Conservation (phyloP, 306 rosid genomes). For the Crotalaria pallida region DNA sequence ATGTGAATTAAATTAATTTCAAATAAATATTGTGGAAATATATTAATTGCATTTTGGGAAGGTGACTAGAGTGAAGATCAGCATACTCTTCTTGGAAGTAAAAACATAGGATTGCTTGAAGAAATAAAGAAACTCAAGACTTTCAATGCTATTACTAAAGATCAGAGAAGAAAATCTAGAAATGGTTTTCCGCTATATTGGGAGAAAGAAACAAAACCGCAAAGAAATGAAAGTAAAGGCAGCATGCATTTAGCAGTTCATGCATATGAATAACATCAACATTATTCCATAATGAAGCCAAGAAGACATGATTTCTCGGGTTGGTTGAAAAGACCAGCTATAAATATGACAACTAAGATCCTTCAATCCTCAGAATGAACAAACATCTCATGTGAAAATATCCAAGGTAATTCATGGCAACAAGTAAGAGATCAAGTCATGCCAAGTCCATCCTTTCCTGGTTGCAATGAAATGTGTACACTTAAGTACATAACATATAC, state of each 20-base stretch:
- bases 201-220: background rate
- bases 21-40: no score
- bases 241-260: background rate
- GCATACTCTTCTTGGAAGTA: no score
- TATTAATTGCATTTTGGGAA: no score
- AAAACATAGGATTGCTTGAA: no score
- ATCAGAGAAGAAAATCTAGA: no score
- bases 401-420: background rate
- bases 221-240: background rate
- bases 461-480: no score
- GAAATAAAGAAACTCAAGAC: no score
- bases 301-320: background rate
- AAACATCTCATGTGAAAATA: background rate
- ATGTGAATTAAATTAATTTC: no score
- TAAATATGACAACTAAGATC: background rate
- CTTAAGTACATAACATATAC: background rate
- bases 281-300: background rate
- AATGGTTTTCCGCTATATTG: no score
- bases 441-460: background rate
- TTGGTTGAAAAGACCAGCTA: background rate
- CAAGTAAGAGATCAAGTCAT: background rate
- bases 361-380: background rate
- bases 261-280: slow-evolving; percentile 10
- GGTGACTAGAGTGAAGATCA: no score
- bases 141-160: no score